Evolutionary conservation across 805 yeast genomes (phyloP).

Genomic region (Wickerhamiella kurtzmanii): DNA sequence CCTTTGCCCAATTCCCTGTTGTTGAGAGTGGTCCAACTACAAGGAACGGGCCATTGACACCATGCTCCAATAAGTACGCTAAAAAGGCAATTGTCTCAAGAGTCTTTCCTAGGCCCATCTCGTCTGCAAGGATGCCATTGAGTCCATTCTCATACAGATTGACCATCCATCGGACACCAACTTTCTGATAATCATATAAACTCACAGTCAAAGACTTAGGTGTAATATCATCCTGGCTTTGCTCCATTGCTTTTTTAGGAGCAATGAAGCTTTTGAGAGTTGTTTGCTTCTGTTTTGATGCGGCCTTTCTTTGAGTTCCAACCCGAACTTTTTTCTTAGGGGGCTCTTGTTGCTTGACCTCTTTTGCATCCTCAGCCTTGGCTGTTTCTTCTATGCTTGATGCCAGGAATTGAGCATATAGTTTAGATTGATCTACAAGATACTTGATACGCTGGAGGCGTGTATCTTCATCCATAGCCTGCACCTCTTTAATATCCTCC

Average conservation of each 20-base stretch:
- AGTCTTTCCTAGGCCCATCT: constrained; percentile 95
- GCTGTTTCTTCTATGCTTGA: constrained; percentile 39
- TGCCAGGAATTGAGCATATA: constrained; percentile 75
- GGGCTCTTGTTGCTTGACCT: constrained; percentile 12
- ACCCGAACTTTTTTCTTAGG: constrained; percentile 8
- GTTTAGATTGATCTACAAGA: constrained; percentile 74
- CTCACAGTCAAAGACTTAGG: neutral
- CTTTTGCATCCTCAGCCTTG: constrained; percentile 21
- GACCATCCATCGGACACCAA: constrained; percentile 82
- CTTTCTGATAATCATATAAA: constrained; percentile 54
- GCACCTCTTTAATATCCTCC: neutral
- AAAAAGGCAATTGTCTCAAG: constrained; percentile 72
- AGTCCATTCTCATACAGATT: constrained; percentile 85
- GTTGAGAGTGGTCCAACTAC: constrained; percentile 93
- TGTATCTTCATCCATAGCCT: constrained; percentile 32
- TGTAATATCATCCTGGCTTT: neutral
- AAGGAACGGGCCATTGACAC: constrained; percentile 71
- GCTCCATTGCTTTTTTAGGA: neutral
- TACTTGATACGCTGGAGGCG: constrained; percentile 57
- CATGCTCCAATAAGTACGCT: constrained; percentile 64
- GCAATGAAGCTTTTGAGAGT: neutral
- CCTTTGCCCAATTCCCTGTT: constrained; percentile 70
- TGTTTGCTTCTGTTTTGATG: neutral
- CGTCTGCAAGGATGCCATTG: constrained; percentile 92
- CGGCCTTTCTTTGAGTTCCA: neutral